phyloP scores from a whole-genome alignment of 2,329 filamentous ascomycete genomes.

The Sphaerostilbella broomeana region DNA sequence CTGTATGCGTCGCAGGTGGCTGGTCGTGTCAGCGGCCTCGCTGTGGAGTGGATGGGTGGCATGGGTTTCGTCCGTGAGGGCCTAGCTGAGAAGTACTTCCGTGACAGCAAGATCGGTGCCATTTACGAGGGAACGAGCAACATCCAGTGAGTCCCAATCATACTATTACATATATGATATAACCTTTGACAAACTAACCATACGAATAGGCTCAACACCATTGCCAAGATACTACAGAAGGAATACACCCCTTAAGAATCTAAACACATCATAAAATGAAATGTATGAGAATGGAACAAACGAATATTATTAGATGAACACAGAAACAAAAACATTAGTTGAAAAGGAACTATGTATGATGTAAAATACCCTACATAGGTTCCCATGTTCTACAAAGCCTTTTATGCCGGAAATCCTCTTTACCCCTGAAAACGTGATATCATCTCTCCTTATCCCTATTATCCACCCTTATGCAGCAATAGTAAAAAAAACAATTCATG shows the following conservation, averaged over 20 bases:
- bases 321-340: constrained; percentile 5
- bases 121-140: constrained; percentile 92
- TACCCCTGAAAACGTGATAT: too few species aligned
- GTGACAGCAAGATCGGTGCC: constrained; percentile 96
- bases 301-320: background rate
- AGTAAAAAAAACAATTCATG: background rate
- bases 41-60: constrained; percentile 98
- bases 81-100: constrained; percentile 94
- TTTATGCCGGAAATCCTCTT: background rate
- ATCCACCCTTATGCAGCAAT: background rate
- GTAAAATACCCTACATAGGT: constrained; percentile 10
- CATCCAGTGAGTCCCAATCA: constrained; percentile 48
- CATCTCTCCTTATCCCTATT: too few species aligned
- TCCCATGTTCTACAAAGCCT: constrained; percentile 1
- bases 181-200: background rate
- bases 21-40: constrained; percentile 73
- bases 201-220: constrained; percentile 49
- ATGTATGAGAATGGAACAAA: constrained; percentile 9
- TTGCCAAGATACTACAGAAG: constrained; percentile 57
- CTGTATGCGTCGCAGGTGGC: constrained; percentile 91
- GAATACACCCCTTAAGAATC: constrained; percentile 51
- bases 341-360: background rate
- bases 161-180: background rate
- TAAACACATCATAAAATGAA: constrained; percentile 19
- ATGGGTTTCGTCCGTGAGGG: constrained; percentile 98